A percentile compares a stretch with the other conserved stretches of the same genome.
These are phyloP conservation scores for Dimargaris verticillata DNA, from an alignment of 192 early-diverging fungal species.

Conservation along the genomic window DNA sequence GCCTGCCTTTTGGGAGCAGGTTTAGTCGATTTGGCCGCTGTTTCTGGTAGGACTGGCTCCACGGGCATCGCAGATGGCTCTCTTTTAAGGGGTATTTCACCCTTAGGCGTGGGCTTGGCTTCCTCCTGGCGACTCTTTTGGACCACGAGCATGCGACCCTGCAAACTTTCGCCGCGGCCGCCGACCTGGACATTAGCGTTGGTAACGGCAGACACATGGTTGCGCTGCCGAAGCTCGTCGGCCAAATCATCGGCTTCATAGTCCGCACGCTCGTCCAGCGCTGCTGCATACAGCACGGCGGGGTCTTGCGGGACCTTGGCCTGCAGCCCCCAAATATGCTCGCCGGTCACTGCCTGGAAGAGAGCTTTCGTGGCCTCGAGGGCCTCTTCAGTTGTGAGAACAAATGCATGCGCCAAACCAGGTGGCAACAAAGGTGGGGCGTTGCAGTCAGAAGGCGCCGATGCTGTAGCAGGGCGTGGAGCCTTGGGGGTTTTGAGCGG, in stretches of 20 bases:
- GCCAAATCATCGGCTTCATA: neutral
- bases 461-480: neutral
- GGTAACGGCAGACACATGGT: too few species aligned
- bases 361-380: neutral
- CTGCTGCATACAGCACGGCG: neutral
- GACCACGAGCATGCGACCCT: too few species aligned
- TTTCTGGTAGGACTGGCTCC: too few species aligned
- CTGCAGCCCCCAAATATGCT: conserved; percentile 1
- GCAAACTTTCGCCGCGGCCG: too few species aligned
- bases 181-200: too few species aligned
- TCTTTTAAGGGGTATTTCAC: too few species aligned
- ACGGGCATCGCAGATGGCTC: too few species aligned
- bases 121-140: too few species aligned
- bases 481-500: neutral
- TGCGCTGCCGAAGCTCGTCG: neutral
- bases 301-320: neutral
- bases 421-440: neutral
- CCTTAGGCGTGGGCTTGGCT: too few species aligned
- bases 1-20: too few species aligned
- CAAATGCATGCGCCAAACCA: neutral
- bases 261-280: neutral
- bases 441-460: neutral
- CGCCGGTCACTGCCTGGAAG: neutral
- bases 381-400: neutral
- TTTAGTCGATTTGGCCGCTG: too few species aligned